Conservation (phyloP, 1,284 basidiomycete species). For the Cryptococcus sp. region DNA sequence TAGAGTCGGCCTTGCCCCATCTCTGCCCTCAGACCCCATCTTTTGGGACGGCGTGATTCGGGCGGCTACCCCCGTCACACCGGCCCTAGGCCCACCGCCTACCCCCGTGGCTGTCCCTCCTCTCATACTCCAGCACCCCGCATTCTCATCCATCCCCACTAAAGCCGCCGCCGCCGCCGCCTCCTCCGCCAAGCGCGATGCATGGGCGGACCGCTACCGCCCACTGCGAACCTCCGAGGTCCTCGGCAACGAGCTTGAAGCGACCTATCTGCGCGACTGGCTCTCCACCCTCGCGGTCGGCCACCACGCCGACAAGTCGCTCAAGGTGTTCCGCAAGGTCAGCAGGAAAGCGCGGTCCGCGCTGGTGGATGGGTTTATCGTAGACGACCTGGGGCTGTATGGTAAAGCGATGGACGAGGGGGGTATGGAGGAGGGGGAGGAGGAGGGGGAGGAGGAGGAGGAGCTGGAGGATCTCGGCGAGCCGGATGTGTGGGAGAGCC, state of each 20-base stretch:
- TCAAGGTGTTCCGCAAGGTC: constrained; percentile 40
- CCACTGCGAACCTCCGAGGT: constrained; percentile 71
- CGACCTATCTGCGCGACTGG: constrained; percentile 78
- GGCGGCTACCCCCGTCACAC: not conserved
- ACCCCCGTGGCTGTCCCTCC: not conserved
- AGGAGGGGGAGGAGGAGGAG: constrained; percentile 26
- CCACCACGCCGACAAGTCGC: constrained; percentile 7
- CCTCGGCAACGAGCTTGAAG: constrained; percentile 72
- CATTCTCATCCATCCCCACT: constrained; percentile 22
- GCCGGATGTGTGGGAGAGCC: constrained; percentile 11
- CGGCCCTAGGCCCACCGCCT: not conserved
- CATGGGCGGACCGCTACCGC: constrained; percentile 75
- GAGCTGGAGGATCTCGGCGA: constrained; percentile 29
- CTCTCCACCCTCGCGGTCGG: constrained; percentile 65
- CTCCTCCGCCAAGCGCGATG: constrained; percentile 46
- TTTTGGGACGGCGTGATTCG: constrained; percentile 6
- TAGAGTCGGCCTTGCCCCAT: not conserved
- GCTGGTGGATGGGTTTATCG: constrained; percentile 44
- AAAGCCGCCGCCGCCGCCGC: not conserved
- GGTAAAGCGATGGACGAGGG: constrained; percentile 18
- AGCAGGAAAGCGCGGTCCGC: constrained; percentile 21
- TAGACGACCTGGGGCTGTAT: constrained; percentile 46
- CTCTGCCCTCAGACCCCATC: constrained; percentile 1
- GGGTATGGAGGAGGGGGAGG: constrained; percentile 16
- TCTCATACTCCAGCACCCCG: constrained; percentile 29